Evolutionary conservation across 768 basidiomycete genomes (phyloP).

Genomic region (Artomyces pyxidatus): DNA sequence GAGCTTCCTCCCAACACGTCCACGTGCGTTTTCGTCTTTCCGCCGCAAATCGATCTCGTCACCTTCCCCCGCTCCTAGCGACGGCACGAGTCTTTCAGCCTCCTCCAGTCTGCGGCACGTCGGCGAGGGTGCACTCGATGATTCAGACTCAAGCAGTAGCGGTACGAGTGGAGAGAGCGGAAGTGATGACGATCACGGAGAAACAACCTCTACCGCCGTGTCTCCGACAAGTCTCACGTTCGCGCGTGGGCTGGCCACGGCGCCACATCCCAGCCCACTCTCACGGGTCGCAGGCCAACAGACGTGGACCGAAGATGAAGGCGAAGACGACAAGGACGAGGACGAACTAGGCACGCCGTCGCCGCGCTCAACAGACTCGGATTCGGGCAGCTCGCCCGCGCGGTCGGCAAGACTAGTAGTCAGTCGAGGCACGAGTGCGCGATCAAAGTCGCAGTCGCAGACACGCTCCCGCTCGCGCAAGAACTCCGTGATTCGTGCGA

Average conservation of each 20-base stretch:
- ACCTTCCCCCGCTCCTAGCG: constrained; percentile 26
- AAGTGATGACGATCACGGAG: constrained; percentile 12
- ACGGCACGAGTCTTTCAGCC: constrained; percentile 13
- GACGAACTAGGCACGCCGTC: constrained; percentile 45
- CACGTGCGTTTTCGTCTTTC: constrained; percentile 24
- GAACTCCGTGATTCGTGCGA: constrained; percentile 10
- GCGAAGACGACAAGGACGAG: constrained; percentile 37
- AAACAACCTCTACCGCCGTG: constrained; percentile 12
- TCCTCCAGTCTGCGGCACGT: constrained; percentile 46
- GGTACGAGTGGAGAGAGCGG: constrained; percentile 18
- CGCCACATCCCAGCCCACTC: constrained; percentile 55
- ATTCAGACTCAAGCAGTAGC: constrained; percentile 56
- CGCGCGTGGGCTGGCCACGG: constrained; percentile 18
- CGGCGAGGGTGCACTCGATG: constrained; percentile 72
- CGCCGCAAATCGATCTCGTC: constrained; percentile 37
- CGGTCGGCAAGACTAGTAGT: not conserved
- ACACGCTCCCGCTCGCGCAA: constrained; percentile 21
- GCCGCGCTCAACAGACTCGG: constrained; percentile 55
- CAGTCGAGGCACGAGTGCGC: constrained; percentile 1
- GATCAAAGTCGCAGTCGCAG: constrained; percentile 23
- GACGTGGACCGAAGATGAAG: constrained; percentile 45
- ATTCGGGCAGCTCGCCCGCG: constrained; percentile 36
- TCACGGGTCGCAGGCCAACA: constrained; percentile 49
- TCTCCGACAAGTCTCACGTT: constrained; percentile 28
- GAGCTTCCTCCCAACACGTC: constrained; percentile 13